These are phyloP conservation scores for Phytophthora cryptogea DNA, from an alignment of 352 stramenopile species.

Conservation along the genomic window DNA sequence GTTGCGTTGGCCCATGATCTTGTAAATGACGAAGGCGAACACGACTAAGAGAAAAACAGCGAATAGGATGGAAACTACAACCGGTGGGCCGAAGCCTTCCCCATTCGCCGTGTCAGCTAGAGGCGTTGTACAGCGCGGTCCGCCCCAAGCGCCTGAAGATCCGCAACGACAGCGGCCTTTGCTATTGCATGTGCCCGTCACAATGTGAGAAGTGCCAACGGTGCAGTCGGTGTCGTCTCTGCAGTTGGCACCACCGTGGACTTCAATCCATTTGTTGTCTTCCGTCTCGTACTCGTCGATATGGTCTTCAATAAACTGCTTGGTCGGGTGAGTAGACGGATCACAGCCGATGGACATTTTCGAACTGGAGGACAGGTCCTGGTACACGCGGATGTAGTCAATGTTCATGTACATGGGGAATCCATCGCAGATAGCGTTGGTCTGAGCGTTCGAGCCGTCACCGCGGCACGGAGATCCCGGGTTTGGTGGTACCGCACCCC, in stretches of 20 bases:
- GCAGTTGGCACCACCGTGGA: slow-evolving; percentile 49
- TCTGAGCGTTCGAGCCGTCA: slow-evolving; percentile 29
- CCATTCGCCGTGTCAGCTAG: slow-evolving; percentile 27
- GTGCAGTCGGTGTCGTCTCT: slow-evolving; percentile 50
- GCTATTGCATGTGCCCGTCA: slow-evolving; percentile 40
- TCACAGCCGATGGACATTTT: slow-evolving; percentile 61
- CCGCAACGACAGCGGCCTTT: slow-evolving; percentile 36
- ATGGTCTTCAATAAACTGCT: slow-evolving; percentile 56
- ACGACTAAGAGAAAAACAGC: slow-evolving; percentile 16
- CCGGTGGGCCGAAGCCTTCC: slow-evolving; percentile 47
- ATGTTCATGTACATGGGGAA: slow-evolving; percentile 69
- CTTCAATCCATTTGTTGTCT: slow-evolving; percentile 48
- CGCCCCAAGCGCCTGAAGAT: slow-evolving; percentile 43
- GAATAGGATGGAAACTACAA: slow-evolving; percentile 28
- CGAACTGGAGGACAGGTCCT: slow-evolving; percentile 43
- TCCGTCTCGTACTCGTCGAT: slow-evolving; percentile 52
- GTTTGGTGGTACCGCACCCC: slow-evolving; percentile 52
- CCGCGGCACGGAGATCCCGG: slow-evolving; percentile 38
- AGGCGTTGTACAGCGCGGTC: slow-evolving; percentile 48
- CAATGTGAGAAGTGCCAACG: slow-evolving; percentile 34
- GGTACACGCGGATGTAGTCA: slow-evolving; percentile 64
- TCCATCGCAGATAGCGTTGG: slow-evolving; percentile 50
- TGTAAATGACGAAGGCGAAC: slow-evolving; percentile 27
- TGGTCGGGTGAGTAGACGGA: slow-evolving; percentile 51
- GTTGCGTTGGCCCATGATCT: slow-evolving; percentile 29